A percentile compares a stretch with the other conserved stretches of the same genome.
Evolutionary conservation across 176 grass and related monocot genomes (phyloP).

Genomic region (Bonia amplexicaulis): DNA sequence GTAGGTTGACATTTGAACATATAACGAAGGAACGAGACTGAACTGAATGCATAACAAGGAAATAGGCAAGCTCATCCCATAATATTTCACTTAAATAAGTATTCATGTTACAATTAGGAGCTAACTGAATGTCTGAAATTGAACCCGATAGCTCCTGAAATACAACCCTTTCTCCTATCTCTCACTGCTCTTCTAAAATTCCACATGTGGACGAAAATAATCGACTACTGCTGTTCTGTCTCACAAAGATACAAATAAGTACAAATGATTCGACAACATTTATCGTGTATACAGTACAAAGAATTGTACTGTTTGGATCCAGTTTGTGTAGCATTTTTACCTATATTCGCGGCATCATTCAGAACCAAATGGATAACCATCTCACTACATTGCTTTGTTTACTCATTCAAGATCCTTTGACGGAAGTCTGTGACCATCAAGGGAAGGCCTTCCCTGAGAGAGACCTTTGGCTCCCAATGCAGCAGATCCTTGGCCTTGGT

Average conservation of each 20-base stretch:
- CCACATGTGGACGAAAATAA: conserved; percentile 36
- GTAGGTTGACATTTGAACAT: neutral
- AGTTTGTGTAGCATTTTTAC: conserved; percentile 1
- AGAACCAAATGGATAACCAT: neutral
- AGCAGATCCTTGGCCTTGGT: conserved; percentile 75
- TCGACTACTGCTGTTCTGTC: conserved; percentile 6
- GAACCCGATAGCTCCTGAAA: conserved; percentile 18
- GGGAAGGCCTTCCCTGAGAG: conserved; percentile 75
- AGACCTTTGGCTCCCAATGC: conserved; percentile 73
- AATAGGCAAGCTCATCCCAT: neutral
- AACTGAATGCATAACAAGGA: neutral
- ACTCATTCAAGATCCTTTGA: conserved; percentile 58
- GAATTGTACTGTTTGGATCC: conserved; percentile 5
- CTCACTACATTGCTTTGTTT: neutral
- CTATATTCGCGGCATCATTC: conserved; percentile 25
- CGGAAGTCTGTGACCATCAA: conserved; percentile 81
- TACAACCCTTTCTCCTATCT: conserved; percentile 13
- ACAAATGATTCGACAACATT: conserved; percentile 30
- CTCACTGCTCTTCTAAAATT: conserved; percentile 7
- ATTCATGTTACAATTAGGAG: conserved; percentile 38
- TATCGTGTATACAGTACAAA: conserved; percentile 34
- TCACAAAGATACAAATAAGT: conserved; percentile 31
- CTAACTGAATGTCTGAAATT: neutral
- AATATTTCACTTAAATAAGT: conserved; percentile 26
- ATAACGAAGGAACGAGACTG: neutral